Base-by-base conservation (phyloP, 768 basidiomycete species). In the Xerocomus brunneocitrinus region DNA sequence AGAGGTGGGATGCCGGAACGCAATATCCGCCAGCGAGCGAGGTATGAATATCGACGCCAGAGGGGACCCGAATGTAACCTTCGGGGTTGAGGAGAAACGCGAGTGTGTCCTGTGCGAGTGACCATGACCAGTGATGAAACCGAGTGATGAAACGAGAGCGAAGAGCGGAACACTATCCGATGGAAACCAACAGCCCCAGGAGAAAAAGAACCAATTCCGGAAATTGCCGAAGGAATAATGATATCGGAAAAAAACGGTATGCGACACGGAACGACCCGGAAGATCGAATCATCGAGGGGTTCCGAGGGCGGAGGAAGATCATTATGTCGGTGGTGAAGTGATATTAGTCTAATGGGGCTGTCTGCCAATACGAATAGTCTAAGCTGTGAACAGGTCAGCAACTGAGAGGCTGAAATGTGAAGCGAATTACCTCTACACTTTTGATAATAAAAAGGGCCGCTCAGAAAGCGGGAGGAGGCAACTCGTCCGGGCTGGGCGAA, bases 401-500 rank as follows among this genome's bases (percentile, higher is more conserved):
- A 59, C 14, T 4, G 46, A 24, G 2, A 34, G 0, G 9, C 0
- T 38, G 38, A 43, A 52, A 43, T 52, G 50, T 12, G 42, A 61
- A 3, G 4, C 6, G 41, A 43, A n/a, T 56, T 19, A 76, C 75
- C 74, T 76, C 62, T 74, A 76, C 72, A 69, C 70, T 70, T 65
- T 65, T 63, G 65, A 58, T 59, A 24, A 38, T 47, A 45, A 51
- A 54, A 62, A 77, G 68, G 48, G 73, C 71, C 68, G 67, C 66
- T 70, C 50, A 69, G 64, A 86, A 83, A 58, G 77, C 73, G 51
- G 86, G 87, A 55, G 82, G 79, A 43, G 89, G 89, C 45, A 91
- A 72, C 64, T 87, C 87, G 56, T 90, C 89, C 49, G 89, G 89
- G 62, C 84, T 89, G 14, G 89, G 89, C 54, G 87, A 89, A 75